Evolutionary conservation across 257 asterid genomes (phyloP).

Genomic region (Schizonepeta tenuifolia): DNA sequence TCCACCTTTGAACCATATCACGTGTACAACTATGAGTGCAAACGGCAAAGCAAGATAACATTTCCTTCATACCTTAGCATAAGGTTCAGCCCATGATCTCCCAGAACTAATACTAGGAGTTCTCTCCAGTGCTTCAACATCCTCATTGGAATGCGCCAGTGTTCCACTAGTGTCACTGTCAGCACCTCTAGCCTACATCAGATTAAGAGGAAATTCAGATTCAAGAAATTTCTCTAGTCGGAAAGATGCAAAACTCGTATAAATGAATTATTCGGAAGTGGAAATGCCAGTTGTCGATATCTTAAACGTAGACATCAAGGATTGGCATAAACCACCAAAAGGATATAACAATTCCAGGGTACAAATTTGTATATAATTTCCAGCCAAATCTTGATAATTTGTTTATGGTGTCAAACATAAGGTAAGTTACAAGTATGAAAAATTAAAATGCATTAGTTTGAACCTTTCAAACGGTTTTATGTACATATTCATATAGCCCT

Average conservation of each 20-base stretch:
- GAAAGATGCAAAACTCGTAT: constrained; percentile 7
- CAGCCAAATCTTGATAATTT: background rate
- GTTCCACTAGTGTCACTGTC: constrained; percentile 45
- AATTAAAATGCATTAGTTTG: background rate
- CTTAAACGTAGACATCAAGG: background rate
- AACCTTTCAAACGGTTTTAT: background rate
- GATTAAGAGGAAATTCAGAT: constrained; percentile 22
- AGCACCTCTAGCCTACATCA: constrained; percentile 62
- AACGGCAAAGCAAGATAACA: constrained; percentile 4
- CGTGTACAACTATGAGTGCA: constrained; percentile 9
- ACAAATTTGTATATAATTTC: no score
- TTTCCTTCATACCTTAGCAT: constrained; percentile 49
- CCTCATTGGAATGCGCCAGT: constrained; percentile 46
- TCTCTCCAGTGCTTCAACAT: constrained; percentile 60
- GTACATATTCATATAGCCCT: background rate
- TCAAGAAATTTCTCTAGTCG: constrained; percentile 11
- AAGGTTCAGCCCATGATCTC: constrained; percentile 59
- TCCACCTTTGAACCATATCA: background rate
- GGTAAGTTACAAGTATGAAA: background rate
- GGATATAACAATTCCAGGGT: background rate
- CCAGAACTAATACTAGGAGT: constrained; percentile 57
- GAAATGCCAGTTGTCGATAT: background rate
- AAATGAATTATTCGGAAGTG: background rate
- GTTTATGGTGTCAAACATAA: background rate
- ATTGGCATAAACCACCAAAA: background rate